Evolutionary conservation across 1,284 basidiomycete genomes (phyloP).

Genomic region (Albatrellus sp.): DNA sequence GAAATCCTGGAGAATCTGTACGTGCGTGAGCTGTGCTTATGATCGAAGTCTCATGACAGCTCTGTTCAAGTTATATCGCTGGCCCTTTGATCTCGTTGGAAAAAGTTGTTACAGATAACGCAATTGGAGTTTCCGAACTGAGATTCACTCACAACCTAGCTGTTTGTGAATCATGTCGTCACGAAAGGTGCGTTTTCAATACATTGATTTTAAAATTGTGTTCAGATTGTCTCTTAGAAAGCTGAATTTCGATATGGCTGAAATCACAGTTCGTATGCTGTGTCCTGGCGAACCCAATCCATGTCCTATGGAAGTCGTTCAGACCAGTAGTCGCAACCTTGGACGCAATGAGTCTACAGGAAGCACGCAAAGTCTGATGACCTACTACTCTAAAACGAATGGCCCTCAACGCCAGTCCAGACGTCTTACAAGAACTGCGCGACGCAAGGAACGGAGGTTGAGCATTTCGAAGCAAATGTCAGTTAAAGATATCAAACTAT

Average conservation of each 20-base stretch:
- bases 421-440: constrained; percentile 45
- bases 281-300: constrained; percentile 18
- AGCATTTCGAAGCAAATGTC: constrained; percentile 51
- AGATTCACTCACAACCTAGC: constrained; percentile 34
- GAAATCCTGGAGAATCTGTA: constrained; percentile 41
- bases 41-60: constrained; percentile 5
- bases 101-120: constrained; percentile 21
- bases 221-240: constrained; percentile 15
- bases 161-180: constrained; percentile 51
- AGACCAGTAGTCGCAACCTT: constrained; percentile 13
- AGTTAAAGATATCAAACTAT: constrained; percentile 65
- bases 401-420: constrained; percentile 43
- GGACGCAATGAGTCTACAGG: constrained; percentile 6
- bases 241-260: constrained; percentile 21
- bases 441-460: constrained; percentile 36
- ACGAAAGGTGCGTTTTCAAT: constrained; percentile 33
- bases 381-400: constrained; percentile 18
- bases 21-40: constrained; percentile 14
- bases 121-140: constrained; percentile 9
- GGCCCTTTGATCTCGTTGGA: constrained; percentile 44
- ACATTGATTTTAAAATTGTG: background rate
- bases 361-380: constrained; percentile 14
- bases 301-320: no score
- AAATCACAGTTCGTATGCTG: constrained; percentile 22
- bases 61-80: constrained; percentile 37